Conservation (phyloP, 2,329 filamentous ascomycete genomes). For the Sporothrix variecibatus region DNA sequence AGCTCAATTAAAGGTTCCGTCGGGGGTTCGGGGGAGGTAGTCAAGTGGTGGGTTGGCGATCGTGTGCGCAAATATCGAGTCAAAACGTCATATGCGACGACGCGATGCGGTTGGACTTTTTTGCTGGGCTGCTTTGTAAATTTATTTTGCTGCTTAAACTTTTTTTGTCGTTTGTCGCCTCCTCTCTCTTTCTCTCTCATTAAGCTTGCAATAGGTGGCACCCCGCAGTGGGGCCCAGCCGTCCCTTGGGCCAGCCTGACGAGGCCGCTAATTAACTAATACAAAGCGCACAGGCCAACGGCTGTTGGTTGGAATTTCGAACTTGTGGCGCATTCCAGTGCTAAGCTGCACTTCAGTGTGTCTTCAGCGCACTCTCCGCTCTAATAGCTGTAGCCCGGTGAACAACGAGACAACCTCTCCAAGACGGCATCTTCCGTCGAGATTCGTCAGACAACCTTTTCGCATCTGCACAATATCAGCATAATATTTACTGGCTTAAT, state of each 20-base stretch:
- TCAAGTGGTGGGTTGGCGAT: too few species aligned
- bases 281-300: conserved; percentile 24
- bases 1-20: background rate
- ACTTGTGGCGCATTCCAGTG: background rate
- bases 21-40: background rate
- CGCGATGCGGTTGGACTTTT: background rate
- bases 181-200: conserved; percentile 5
- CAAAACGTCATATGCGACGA: conserved; percentile 8
- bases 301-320: conserved; percentile 3
- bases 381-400: background rate
- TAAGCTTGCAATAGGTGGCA: conserved; percentile 21
- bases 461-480: too few species aligned
- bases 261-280: conserved; percentile 7
- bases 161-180: background rate
- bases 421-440: background rate
- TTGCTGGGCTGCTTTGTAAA: background rate
- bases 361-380: background rate
- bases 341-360: background rate
- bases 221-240: conserved; percentile 27
- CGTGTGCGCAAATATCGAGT: background rate
- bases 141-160: background rate
- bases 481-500: too few species aligned
- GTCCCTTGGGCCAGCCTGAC: background rate
- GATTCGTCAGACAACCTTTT: background rate
- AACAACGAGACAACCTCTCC: too few species aligned